A percentile compares a stretch with the other conserved stretches of the same genome.
Evolutionary conservation across 805 yeast genomes (phyloP).

Genomic region (Wickerhamomyces bisporus): DNA sequence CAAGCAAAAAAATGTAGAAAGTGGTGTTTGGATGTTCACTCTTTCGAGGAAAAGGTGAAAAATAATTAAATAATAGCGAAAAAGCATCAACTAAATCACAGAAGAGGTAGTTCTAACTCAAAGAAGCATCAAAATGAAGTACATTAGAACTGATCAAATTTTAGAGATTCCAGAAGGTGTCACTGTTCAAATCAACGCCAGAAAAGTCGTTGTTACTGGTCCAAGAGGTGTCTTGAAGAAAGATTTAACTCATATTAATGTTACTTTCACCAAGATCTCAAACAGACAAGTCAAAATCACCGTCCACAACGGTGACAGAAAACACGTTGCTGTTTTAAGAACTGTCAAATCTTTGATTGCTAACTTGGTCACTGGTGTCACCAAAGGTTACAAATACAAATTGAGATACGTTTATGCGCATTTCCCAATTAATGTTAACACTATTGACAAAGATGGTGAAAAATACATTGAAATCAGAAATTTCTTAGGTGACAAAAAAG

Average conservation of each 20-base stretch:
- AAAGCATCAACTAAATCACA: too few relatives aligned
- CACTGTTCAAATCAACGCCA: conserved; percentile 84
- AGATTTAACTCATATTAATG: conserved; percentile 91
- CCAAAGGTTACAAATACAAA: conserved; percentile 98
- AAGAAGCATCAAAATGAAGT: conserved; percentile 53
- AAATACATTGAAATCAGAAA: conserved; percentile 93
- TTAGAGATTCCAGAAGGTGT: conserved; percentile 91
- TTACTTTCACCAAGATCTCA: conserved; percentile 78
- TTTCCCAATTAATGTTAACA: conserved; percentile 99
- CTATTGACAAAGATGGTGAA: conserved; percentile 71
- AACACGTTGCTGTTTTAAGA: conserved; percentile 99
- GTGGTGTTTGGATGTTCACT: conserved; percentile 5
- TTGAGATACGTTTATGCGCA: conserved; percentile 99
- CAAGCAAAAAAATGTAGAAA: neutral
- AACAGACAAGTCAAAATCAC: conserved; percentile 75
- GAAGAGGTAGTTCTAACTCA: neutral
- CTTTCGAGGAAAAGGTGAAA: conserved; percentile 2
- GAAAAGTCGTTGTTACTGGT: conserved; percentile 85
- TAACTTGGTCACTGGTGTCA: conserved; percentile 97
- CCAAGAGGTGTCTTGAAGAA: conserved; percentile 95
- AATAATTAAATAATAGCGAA: neutral
- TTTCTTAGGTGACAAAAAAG: conserved; percentile 99
- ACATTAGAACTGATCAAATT: conserved; percentile 81
- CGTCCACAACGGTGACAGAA: conserved; percentile 99
- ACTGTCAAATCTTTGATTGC: conserved; percentile 93